Evolutionary conservation across 208 protist genomes (phyloP), one percentile per base, ranked within the genome.

Genomic region (Acanthamoeba lugdunensis): DNA sequence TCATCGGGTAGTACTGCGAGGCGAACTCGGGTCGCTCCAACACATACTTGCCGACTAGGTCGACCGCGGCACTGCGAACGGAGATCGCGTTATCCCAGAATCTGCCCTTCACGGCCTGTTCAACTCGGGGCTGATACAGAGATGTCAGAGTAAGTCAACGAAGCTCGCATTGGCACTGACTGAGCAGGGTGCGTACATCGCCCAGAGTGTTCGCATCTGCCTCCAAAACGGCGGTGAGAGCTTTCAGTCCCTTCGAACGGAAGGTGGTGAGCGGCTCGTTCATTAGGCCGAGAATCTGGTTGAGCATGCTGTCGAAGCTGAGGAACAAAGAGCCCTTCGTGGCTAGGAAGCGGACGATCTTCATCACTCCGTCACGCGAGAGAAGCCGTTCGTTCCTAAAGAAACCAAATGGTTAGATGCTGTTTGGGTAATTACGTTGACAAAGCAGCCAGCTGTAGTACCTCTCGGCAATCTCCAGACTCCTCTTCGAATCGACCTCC

Each of bases 261-360:
- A 93, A 93, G 54, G 89, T 93, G 23, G 89, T 52, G n/a, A 82
- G 69, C 9, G 45, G 41, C 41, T 93, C 89, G 28, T 93, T 93
- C 67, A 93, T 61, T 5, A 93, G 71, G 30, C 14, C 54, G 28
- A 93, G 28, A 25, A 93, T 93, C 2, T 58, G 63, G 45, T 61
- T 93, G 69, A 93, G 71, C 45, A 93, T 58, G 89, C 45, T 58
- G 48, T 93, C 89, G 45, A 82, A 93, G 89, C 89, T 93, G 28
- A 69, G 25, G 50, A 82, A 52, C 4, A 93, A 28, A 2, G 89
- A 82, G 25, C 89, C 69, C 69, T 82, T 93, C 14, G 89, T 93
- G 0, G 69, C 82, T 0, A 93, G 89, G 50, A 84, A 93, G 41
- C 89, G 89, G n/a, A 63, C 54, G 63, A 93, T 93, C 67, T 82